Evolutionary conservation across 1,139 yeast species (phyloP).

Genomic region (Entelexis sorbosivorans): DNA sequence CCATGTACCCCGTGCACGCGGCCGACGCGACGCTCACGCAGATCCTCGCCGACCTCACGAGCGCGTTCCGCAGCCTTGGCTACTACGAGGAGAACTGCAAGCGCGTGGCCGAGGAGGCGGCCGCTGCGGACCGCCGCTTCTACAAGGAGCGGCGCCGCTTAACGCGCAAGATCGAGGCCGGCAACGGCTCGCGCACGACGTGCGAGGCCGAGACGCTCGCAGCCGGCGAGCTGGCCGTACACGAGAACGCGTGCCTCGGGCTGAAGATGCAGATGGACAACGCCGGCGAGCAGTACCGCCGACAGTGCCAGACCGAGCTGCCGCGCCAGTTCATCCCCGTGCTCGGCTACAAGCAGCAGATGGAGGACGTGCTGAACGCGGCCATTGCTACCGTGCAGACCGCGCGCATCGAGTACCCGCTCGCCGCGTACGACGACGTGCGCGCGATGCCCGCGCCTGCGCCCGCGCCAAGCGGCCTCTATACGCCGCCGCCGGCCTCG

Average conservation of each 20-base stretch:
- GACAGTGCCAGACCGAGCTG: not conserved
- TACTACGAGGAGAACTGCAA: not conserved
- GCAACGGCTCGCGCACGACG: not conserved
- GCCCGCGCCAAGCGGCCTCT: not conserved
- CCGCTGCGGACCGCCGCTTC: not conserved
- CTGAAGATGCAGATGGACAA: not conserved
- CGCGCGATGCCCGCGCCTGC: not conserved
- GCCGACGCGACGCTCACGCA: not conserved
- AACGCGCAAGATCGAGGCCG: not conserved
- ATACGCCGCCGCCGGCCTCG: not conserved
- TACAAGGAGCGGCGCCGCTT: not conserved
- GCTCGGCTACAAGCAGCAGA: not conserved
- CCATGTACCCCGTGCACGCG: not conserved
- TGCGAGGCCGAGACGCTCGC: not conserved
- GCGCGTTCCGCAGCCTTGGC: not conserved
- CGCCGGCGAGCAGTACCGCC: not conserved
- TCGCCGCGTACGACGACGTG: not conserved
- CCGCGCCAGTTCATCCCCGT: constrained; percentile 1
- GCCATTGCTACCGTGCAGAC: not conserved
- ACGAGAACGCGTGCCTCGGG: not conserved
- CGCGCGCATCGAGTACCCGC: not conserved
- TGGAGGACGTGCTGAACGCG: not conserved
- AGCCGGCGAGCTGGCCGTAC: not conserved
- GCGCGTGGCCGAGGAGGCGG: not conserved
- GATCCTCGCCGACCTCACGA: not conserved